Base-by-base conservation (phyloP, 345 rosid species). In the Citrus inodora region DNA sequence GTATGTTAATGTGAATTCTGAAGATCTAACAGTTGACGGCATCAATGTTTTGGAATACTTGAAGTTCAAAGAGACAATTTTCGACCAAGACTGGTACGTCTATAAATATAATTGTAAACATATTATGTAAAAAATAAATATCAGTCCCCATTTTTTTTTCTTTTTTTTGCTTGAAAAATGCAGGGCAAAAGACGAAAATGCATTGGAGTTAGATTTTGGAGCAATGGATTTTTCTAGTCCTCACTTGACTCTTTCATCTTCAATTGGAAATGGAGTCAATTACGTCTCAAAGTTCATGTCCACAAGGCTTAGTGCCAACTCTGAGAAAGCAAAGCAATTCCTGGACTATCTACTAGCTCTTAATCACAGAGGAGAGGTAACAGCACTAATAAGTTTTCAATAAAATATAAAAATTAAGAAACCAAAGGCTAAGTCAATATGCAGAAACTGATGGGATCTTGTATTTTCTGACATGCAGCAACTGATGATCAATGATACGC, bases 131-230 rank as follows among this genome's bases (percentile, higher is more conserved):
- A 8, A 53, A 53, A 46, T 46, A 53, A 53, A 5, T 53, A 51
- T 46, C 51, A 53, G 58, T 53, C 8, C 56, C 17, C 58, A 53
- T 46, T 46, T 46, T 42, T 42, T 33, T 42, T 11, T 42, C 79
- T 72, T 51, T 13, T 9, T 38, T 38, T 9, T 0, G 42, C 14
- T 13, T 2, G 19, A 61, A 27, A 61, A 24, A 17, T 81, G 79
- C 89, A 93, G 99, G 98, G 93, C 97, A 25, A 90, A 70, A 2
- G 97, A 93, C 85, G 98, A 91, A 56, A 83, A 89, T 74, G 88
- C 95, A 55, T 76, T 96, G 84, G 98, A 94, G 75, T 80, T 96
- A 76, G 98, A 96, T 84, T 96, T 96, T 76, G 93, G 89, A 66
- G 89, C 97, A 0, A 74, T 91, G n/a, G 94, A 96, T 67, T 89